Evolutionary conservation across 208 protist species (phyloP).

Genomic region (Trypanosoma vivax): DNA sequence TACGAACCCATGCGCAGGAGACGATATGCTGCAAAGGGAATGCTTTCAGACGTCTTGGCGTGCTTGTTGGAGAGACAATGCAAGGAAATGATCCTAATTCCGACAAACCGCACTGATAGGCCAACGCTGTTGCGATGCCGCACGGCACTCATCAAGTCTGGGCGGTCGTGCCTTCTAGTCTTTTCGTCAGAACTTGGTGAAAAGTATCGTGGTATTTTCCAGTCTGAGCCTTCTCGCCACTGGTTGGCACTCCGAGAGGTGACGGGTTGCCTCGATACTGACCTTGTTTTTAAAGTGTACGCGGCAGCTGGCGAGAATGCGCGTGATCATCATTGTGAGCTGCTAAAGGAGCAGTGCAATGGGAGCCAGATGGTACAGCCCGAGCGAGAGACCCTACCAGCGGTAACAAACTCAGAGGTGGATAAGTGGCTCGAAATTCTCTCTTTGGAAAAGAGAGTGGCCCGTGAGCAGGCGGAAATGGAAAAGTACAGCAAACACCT

Average conservation of each 20-base stretch:
- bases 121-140: conserved; percentile 67
- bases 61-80: conserved; percentile 55
- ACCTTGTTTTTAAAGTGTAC: conserved; percentile 56
- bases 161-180: conserved; percentile 42
- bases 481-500: conserved; percentile 53
- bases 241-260: conserved; percentile 56
- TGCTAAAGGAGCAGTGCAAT: conserved; percentile 7
- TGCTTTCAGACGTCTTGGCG: conserved; percentile 78
- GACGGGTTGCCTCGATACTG: conserved; percentile 38
- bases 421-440: conserved; percentile 53
- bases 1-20: conserved; percentile 47
- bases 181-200: conserved; percentile 69
- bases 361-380: background rate
- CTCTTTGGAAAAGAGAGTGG: conserved; percentile 24
- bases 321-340: conserved; percentile 36
- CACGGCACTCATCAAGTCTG: conserved; percentile 56
- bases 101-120: conserved; percentile 82
- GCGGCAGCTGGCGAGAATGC: conserved; percentile 41
- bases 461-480: conserved; percentile 40
- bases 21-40: conserved; percentile 63
- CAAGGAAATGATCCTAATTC: conserved; percentile 66
- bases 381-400: background rate
- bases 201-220: conserved; percentile 46
- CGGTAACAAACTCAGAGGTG: conserved; percentile 19
- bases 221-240: conserved; percentile 65